Evolutionary conservation across 2,329 filamentous ascomycete genomes (phyloP), one percentile per base, ranked within the genome.

Genomic region (Fusarium neocosmosporiellum): DNA sequence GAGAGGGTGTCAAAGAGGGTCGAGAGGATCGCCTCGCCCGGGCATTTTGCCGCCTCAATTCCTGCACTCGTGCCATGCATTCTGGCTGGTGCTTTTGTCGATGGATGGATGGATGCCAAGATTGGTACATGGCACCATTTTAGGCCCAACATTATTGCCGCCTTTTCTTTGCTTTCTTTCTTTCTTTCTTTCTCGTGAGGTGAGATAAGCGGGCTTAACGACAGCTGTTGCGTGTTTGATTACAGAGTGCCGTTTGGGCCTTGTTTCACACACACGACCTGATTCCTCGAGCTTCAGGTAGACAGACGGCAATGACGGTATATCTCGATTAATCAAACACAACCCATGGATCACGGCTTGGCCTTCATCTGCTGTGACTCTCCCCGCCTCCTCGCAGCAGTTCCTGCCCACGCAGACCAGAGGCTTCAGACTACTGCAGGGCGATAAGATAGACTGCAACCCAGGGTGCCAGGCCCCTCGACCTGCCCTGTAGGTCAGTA

Each of bases 211-310:
- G 46, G 46, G 46, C 27, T 53, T 53, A 46, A 46, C 18, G 24
- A 53, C 46, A 20, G 46, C 27, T 53, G 59, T 50, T 65, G 11
- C 60, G 16, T 73, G 71, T 73, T 71, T 61, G 63, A 68, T 73
- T 73, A 60, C 18, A 58, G 20, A 65, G 27, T 60, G 27, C 43
- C 55, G 53, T 68, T 68, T 70, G 63, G 46, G 31, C 57, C 37
- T 29, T 71, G 72, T 77, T 77, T 74, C 75, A 74, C 63, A 57
- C 65, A 74, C 64, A 74, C 67, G 60, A 71, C 64, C 55, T 33
- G 34, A 57, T 57, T 57, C 22, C 10, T 57, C 31, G 31, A 36
- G 22, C 53, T 55, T 53, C 46, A 53, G 46, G 46, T 53, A 53
- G 46, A 53, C 18, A 53, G 29, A 11, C 14, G 20, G 46, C 46